Evolutionary conservation across 1,284 basidiomycete genomes (phyloP), one percentile per base, ranked within the genome.

Genomic region (Trametes sp.): DNA sequence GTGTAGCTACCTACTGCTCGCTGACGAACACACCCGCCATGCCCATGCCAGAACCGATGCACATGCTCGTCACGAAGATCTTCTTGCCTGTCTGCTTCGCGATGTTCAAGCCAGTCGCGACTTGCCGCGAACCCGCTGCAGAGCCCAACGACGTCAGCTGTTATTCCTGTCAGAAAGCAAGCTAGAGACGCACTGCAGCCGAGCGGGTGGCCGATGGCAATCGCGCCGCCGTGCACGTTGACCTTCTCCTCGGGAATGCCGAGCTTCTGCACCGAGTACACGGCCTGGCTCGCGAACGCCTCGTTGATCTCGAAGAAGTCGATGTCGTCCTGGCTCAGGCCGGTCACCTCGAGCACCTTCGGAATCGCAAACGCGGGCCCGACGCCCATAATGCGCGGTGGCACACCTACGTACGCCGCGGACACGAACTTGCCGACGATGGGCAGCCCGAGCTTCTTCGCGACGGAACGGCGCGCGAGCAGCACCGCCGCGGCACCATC

Each of bases 271-370:
- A 96, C 80, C 48, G 84, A 88, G 81, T 92, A 96, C 61, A 96
- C 80, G 4, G 93, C 93, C 80, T 96, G 94, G 38, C 87, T 90
- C 11, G 95, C 94, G 72, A 97, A 97, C 33, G 95, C 95, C 79
- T 98, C 96, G 80, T 98, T 98, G 77, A 94, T 92, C 78, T 98
- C 96, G 79, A 82, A 98, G 75, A 98, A 93, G 80, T 98, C 95
- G 69, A 98, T 82, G 69, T 98, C 96, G 61, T 87, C 82, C 69
- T 84, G 83, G 59, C 79, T 78, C 64, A 98, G 82, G 16, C 94
- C 93, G 5, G 87, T 84, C 75, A 90, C 88, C 73, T 87, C 78
- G 63, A 97, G 87, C 13, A 85, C 86, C 70, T 86, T 87, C 58
- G 95, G 95, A 72, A 98, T 97, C 54, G 95, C 95, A 73, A 87